Percentiles rank a stretch among this genome's conserved stretches.
Evolutionary conservation across 768 basidiomycete species (phyloP).

Genomic region (Suillus ampliporus): DNA sequence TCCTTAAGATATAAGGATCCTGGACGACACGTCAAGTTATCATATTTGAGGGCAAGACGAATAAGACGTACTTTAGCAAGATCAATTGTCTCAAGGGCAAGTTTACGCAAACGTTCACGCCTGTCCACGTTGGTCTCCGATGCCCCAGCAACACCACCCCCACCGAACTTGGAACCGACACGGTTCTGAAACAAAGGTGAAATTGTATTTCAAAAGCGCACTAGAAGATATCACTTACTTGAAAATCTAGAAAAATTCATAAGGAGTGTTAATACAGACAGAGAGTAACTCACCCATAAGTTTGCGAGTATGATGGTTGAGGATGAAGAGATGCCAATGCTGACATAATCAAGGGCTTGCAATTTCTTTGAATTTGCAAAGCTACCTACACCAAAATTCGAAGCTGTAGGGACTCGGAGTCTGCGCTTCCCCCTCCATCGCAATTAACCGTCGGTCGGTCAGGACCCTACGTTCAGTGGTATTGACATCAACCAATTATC

Average conservation of each 20-base stretch:
- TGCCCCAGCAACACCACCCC: conserved; percentile 94
- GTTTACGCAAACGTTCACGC: conserved; percentile 92
- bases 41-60: not conserved
- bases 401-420: not conserved
- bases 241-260: conserved; percentile 56
- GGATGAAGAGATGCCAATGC: not conserved
- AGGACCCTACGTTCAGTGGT: not conserved
- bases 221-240: conserved; percentile 49
- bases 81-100: conserved; percentile 97
- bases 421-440: not conserved
- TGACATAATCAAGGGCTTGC: conserved; percentile 2
- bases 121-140: conserved; percentile 96
- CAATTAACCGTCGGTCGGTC: not conserved
- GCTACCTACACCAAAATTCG: too few species aligned
- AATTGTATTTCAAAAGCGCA: not conserved
- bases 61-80: conserved; percentile 78
- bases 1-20: conserved; percentile 99
- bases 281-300: conserved; percentile 2
- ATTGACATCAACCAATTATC: conserved; percentile 13
- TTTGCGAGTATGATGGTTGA: not conserved
- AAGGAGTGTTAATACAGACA: not conserved
- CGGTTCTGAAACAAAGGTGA: conserved; percentile 67
- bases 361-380: not conserved
- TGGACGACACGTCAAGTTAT: conserved; percentile 34
- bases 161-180: conserved; percentile 94